Conservation (phyloP, 2,329 filamentous ascomycete genomes). For the Fusarium sp. region DNA sequence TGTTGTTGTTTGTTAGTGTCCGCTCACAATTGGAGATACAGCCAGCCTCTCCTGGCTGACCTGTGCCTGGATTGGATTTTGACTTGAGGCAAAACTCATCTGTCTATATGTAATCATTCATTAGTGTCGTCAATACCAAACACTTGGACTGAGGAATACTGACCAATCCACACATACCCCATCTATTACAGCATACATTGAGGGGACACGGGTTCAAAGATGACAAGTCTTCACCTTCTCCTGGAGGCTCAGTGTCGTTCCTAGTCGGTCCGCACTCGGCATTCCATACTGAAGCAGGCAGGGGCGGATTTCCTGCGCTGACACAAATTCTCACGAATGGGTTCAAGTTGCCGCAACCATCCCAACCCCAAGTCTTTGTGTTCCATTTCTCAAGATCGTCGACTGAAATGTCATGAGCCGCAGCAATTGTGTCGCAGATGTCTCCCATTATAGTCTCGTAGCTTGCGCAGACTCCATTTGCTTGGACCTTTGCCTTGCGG, state of each 20-base stretch:
- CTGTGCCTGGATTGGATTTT: no score
- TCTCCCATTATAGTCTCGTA: no score
- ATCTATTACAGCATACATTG: neutral
- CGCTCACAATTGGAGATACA: no score
- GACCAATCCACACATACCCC: neutral
- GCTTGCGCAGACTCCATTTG: no score
- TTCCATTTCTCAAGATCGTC: neutral
- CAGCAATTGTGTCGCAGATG: no score
- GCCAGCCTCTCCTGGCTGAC: no score
- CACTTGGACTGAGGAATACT: no score
- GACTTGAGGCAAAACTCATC: no score
- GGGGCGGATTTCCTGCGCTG: neutral
- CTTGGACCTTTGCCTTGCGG: no score
- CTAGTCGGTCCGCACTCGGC: neutral
- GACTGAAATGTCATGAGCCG: neutral
- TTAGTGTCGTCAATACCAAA: neutral
- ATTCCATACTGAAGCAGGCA: neutral
- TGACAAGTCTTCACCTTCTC: no score
- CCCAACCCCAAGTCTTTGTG: constrained; percentile 2
- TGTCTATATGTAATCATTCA: constrained; percentile 18
- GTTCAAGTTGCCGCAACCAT: neutral
- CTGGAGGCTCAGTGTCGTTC: neutral
- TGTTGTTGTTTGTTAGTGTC: no score
- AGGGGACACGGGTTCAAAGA: neutral
- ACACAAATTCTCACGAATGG: neutral